Evolutionary conservation across 345 rosid species (phyloP), one percentile per base, ranked within the genome.

Genomic region (Populus euphratica): DNA sequence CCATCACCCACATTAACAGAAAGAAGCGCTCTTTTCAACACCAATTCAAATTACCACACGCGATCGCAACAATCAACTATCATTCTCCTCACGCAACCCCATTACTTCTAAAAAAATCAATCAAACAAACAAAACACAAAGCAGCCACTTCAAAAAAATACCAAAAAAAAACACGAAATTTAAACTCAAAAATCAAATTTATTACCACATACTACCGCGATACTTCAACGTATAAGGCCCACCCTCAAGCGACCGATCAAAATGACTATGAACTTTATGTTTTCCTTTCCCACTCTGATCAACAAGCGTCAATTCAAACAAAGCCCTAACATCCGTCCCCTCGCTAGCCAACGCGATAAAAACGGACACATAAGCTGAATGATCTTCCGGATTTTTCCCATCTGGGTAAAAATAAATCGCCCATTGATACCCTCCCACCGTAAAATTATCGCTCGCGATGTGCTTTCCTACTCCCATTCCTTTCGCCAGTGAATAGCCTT

Each of bases 181-280:
- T 8, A 14, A 52, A 25, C 64, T 11, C 27, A 59, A 52, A 39
- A 56, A 56, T 11, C 14, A 56, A n/a, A 10, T 56, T n/a, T 23
- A 41, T 74, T 87, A 96, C 99, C 99, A 96, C 98, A 96, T 96
- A 94, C 95, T 91, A 13, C 98, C 97, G 78, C 89, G 88, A 75
- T 88, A 89, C 87, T 91, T 91, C 76, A 96, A 86, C 1, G 94
- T 83, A 72, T 92, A 90, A 25, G 99, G 99, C 3, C 99, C 98
- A 67, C 97, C 87, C 76, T 91, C 98, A 20, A 96, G 86, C n/a
- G 98, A 87, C 2, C 98, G 90, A 85, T 91, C 95, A 70, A 96
- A 96, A 78, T 94, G 99, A 83, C 97, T 94, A 29, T 94, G 97
- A 38, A 94, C 91, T 84, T 94, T 92, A 44, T 96, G 98, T 78